Percentiles rank a stretch among this genome's conserved stretches.
phyloP scores from a whole-genome alignment of 345 rosid genomes.

The Angophora floribunda region DNA sequence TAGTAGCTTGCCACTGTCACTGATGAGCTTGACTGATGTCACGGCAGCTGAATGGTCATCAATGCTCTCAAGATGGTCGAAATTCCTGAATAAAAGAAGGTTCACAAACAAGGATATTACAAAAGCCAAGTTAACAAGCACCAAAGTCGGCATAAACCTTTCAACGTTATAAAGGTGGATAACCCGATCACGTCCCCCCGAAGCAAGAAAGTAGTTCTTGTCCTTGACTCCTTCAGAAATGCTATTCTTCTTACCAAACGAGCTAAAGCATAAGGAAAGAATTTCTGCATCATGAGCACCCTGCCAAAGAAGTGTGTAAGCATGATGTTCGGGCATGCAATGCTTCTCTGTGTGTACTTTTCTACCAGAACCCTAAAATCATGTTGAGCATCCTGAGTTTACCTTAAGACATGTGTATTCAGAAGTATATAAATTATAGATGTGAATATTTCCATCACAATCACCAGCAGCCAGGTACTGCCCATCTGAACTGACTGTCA shows the following conservation, averaged over 20 bases:
- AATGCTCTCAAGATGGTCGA: slow-evolving; percentile 48
- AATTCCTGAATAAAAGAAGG: slow-evolving; percentile 45
- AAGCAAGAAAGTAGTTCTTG: slow-evolving; percentile 50
- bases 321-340: background rate
- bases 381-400: background rate
- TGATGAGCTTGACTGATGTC: slow-evolving; percentile 57
- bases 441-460: slow-evolving; percentile 76
- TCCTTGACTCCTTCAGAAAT: slow-evolving; percentile 17
- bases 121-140: slow-evolving; percentile 3
- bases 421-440: slow-evolving; percentile 53
- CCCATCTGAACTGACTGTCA: slow-evolving; percentile 72
- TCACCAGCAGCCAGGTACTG: slow-evolving; percentile 81
- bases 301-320: slow-evolving; percentile 19
- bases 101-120: background rate
- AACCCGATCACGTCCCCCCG: slow-evolving; percentile 63
- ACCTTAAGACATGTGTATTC: slow-evolving; percentile 63
- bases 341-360: background rate
- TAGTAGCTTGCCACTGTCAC: slow-evolving; percentile 42
- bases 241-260: slow-evolving; percentile 18
- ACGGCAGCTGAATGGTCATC: slow-evolving; percentile 72
- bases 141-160: slow-evolving; percentile 27
- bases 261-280: slow-evolving; percentile 70
- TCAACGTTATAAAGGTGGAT: slow-evolving; percentile 68
- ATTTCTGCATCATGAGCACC: slow-evolving; percentile 67
- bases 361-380: background rate